phyloP scores from a whole-genome alignment of 352 stramenopile species.

The Globisporangium yorkense region DNA sequence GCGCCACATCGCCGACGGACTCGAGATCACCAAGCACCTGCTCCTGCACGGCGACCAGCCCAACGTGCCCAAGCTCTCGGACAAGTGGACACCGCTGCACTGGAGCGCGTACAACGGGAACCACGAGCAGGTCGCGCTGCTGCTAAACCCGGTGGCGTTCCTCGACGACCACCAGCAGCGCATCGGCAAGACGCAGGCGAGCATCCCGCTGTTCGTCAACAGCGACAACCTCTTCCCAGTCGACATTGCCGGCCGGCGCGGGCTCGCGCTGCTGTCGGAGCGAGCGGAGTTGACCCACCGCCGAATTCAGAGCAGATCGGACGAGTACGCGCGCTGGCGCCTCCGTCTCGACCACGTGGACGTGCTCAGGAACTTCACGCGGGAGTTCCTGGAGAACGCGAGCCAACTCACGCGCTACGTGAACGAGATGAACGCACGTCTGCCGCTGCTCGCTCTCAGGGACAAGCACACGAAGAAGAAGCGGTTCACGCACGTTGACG shows the following conservation, averaged over 20 bases:
- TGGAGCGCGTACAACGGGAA: conserved; percentile 76
- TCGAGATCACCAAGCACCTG: conserved; percentile 58
- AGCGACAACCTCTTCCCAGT: conserved; percentile 51
- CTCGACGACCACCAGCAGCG: not conserved
- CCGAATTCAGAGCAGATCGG: not conserved
- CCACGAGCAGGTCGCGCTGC: conserved; percentile 48
- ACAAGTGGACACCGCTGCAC: conserved; percentile 70
- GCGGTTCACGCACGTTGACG: conserved; percentile 28
- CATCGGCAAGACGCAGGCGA: conserved; percentile 36
- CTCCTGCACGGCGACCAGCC: conserved; percentile 60
- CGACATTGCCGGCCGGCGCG: conserved; percentile 55
- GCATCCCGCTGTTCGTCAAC: conserved; percentile 54
- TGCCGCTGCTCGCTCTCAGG: conserved; percentile 21
- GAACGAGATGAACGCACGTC: conserved; percentile 50
- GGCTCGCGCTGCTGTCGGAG: conserved; percentile 38
- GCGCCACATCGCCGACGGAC: conserved; percentile 53
- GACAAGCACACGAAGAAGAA: conserved; percentile 13
- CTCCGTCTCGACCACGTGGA: conserved; percentile 55
- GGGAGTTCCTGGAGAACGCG: conserved; percentile 49
- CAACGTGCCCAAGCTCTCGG: conserved; percentile 59
- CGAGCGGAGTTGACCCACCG: conserved; percentile 19
- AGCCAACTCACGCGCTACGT: conserved; percentile 42
- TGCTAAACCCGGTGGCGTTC: conserved; percentile 35
- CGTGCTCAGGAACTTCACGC: conserved; percentile 36
- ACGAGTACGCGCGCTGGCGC: conserved; percentile 43